Conservation (phyloP, 306 rosid species). For the Purshia tridentata region DNA sequence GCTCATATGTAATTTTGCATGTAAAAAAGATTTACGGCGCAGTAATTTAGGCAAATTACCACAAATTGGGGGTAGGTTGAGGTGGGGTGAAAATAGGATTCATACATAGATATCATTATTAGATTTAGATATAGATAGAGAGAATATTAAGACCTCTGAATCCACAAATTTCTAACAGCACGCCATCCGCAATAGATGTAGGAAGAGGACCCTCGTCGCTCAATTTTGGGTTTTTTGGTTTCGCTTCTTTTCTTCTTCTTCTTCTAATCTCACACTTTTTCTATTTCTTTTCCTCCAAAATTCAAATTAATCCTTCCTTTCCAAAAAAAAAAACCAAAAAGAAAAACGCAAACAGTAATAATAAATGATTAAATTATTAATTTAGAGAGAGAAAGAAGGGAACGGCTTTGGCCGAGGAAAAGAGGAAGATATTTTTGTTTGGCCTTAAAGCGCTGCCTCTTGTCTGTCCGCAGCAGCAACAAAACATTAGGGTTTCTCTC, state of each 20-base stretch:
- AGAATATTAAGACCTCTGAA: not conserved
- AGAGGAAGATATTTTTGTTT: constrained; percentile 44
- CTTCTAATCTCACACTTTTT: not conserved
- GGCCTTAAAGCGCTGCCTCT: constrained; percentile 37
- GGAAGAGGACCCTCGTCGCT: too few relatives aligned
- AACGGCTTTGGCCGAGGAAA: not conserved
- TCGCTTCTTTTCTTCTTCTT: not conserved
- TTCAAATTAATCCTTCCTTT: not conserved
- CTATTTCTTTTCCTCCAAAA: not conserved
- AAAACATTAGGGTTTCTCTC: constrained; percentile 51
- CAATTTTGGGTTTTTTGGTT: too few relatives aligned
- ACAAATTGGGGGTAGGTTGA: not conserved
- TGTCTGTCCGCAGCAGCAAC: constrained; percentile 25
- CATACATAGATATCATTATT: not conserved
- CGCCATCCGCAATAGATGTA: not conserved
- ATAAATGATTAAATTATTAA: not conserved
- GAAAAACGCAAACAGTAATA: not conserved
- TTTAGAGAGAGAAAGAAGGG: constrained; percentile 2
- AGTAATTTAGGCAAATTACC: not conserved
- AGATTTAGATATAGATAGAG: not conserved
- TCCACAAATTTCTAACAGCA: not conserved
- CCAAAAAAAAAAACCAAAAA: not conserved
- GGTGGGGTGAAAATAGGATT: not conserved
- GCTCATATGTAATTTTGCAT: not conserved
- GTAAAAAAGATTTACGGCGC: not conserved